Conservation (phyloP, 2,329 filamentous ascomycete genomes). For the Arthrobotrys entomopaga region DNA sequence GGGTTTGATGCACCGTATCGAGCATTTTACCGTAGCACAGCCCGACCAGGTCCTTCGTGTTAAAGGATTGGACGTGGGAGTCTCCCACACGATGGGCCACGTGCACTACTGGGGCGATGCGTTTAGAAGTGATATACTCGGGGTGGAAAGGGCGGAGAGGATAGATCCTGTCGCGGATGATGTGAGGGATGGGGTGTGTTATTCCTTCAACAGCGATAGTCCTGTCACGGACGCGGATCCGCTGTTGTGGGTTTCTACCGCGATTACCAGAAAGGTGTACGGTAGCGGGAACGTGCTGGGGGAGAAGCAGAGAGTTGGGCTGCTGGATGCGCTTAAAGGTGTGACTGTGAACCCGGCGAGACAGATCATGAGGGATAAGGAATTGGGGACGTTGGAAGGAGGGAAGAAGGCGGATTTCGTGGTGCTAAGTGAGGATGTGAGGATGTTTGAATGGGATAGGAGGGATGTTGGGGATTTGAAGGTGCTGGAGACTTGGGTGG, state of each 20-base stretch:
- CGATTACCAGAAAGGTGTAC: conserved; percentile 45
- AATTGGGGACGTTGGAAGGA: conserved; percentile 31
- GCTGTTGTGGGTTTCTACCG: conserved; percentile 43
- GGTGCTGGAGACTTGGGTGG: conserved; percentile 45
- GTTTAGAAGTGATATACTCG: conserved; percentile 29
- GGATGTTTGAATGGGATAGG: conserved; percentile 34
- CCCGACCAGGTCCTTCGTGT: conserved; percentile 12
- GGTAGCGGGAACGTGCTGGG: conserved; percentile 28
- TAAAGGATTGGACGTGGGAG: conserved; percentile 18
- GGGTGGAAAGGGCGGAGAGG: conserved; percentile 23
- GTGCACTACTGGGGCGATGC: conserved; percentile 45
- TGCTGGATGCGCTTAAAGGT: conserved; percentile 33
- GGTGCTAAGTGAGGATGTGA: conserved; percentile 25
- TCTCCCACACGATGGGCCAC: conserved; percentile 49
- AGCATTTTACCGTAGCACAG: conserved; percentile 47
- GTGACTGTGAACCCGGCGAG: conserved; percentile 35
- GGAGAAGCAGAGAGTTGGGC: conserved; percentile 19
- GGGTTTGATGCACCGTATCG: conserved; percentile 36
- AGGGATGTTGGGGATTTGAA: conserved; percentile 12
- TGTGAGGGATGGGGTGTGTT: conserved; percentile 11
- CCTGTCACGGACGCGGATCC: conserved; percentile 46
- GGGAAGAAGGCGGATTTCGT: conserved; percentile 47
- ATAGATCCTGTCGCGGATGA: conserved; percentile 45
- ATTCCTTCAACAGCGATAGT: conserved; percentile 52
- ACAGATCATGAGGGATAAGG: conserved; percentile 26